Evolutionary conservation across 73 alveolate genomes (phyloP).

Genomic region (Paramecium caudatum): DNA sequence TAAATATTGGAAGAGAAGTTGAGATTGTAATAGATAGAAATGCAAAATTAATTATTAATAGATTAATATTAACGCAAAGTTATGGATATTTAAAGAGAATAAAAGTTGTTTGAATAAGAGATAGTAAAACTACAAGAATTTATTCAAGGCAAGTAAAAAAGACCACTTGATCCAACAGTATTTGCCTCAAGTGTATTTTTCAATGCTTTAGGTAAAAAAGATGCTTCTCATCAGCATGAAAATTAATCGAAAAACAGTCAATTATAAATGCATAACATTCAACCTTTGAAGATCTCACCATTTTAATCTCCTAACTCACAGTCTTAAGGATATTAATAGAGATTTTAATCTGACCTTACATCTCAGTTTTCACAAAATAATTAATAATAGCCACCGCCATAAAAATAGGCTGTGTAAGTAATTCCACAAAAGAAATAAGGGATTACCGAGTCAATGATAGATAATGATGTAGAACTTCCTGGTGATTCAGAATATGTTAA

Average conservation of each 20-base stretch:
- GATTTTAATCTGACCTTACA: neutral
- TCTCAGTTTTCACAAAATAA: slow-evolving; percentile 2
- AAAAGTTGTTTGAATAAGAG: slow-evolving; percentile 49
- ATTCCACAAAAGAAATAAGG: neutral
- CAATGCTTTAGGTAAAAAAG: slow-evolving; percentile 49
- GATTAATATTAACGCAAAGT: slow-evolving; percentile 65
- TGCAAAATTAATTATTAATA: slow-evolving; percentile 41
- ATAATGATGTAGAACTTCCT: slow-evolving; percentile 61
- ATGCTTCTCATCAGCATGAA: too few relatives aligned
- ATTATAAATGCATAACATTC: neutral
- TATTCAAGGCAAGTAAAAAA: slow-evolving; percentile 49
- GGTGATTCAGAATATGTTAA: slow-evolving; percentile 53
- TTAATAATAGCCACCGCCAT: neutral
- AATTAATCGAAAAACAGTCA: neutral
- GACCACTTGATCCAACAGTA: slow-evolving; percentile 53
- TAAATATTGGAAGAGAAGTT: slow-evolving; percentile 59
- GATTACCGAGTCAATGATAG: slow-evolving; percentile 65
- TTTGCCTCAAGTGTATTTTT: slow-evolving; percentile 31
- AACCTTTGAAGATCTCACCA: slow-evolving; percentile 7
- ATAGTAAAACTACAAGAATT: slow-evolving; percentile 24
- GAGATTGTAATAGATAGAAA: slow-evolving; percentile 58
- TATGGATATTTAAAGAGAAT: slow-evolving; percentile 43
- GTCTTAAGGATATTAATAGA: neutral
- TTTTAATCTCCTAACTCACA: neutral
- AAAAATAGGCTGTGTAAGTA: neutral